Percentiles rank a stretch among this genome's conserved stretches.
phyloP scores from a whole-genome alignment of 2,329 filamentous ascomycete genomes.

The Scolecobasidium constrictum region DNA sequence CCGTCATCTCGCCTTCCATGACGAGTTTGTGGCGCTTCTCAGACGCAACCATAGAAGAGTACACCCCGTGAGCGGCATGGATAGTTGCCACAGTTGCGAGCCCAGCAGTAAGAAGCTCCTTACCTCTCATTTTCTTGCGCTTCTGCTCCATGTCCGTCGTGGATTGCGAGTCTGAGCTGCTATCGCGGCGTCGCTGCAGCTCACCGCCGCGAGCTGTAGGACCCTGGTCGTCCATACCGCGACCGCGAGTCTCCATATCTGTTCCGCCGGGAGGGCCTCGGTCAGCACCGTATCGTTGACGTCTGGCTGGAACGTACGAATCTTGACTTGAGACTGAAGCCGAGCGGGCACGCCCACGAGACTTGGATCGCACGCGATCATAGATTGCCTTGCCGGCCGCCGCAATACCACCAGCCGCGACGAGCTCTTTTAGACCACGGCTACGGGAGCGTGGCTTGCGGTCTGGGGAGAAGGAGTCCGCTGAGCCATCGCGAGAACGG shows the following conservation, averaged over 20 bases:
- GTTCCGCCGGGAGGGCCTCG: slow-evolving; percentile 20
- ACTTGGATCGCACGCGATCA: slow-evolving; percentile 45
- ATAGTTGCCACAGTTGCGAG: slow-evolving; percentile 59
- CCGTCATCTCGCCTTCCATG: slow-evolving; percentile 51
- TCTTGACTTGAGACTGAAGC: slow-evolving; percentile 35
- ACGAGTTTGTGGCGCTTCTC: slow-evolving; percentile 49
- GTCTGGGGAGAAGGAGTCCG: slow-evolving; percentile 20
- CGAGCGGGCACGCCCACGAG: slow-evolving; percentile 35
- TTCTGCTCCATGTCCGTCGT: slow-evolving; percentile 52
- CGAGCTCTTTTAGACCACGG: slow-evolving; percentile 31
- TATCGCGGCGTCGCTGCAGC: slow-evolving; percentile 12
- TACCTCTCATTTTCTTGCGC: slow-evolving; percentile 54
- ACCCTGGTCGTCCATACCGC: slow-evolving; percentile 27
- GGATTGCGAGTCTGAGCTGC: slow-evolving; percentile 41
- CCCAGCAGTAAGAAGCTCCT: slow-evolving; percentile 55
- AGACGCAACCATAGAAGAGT: slow-evolving; percentile 52
- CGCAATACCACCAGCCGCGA: slow-evolving; percentile 37
- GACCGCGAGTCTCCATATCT: slow-evolving; percentile 23
- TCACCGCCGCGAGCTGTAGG: slow-evolving; percentile 19
- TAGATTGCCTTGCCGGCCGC: slow-evolving; percentile 41
- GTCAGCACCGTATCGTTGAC: slow-evolving; percentile 27
- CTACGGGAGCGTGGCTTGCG: slow-evolving; percentile 11
- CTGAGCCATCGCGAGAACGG: slow-evolving; percentile 26
- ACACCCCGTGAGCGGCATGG: slow-evolving; percentile 55
- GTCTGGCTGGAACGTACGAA: slow-evolving; percentile 40